Evolutionary conservation across 495 filamentous ascomycete genomes (phyloP), one percentile per base, ranked within the genome.

Genomic region (Cetradonia linearis): DNA sequence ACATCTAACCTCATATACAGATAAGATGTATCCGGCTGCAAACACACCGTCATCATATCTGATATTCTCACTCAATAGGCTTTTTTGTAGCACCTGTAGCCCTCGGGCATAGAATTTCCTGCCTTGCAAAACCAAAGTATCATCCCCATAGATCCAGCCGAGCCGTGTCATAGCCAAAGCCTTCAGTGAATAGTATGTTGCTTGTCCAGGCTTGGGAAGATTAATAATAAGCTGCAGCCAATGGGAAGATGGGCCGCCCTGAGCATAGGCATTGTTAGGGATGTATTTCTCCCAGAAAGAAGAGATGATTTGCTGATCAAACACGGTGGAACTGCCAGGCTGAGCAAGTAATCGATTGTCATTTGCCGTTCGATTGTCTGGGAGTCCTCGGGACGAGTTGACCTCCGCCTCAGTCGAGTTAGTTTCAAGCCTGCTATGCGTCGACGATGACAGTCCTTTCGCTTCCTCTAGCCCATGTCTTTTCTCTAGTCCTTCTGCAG

Each of bases 121-220:
- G 5, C 59, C 59, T 46, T 50, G 53, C 47, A 62, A 25, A n/a
- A 55, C 46, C n/a, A 62, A 25, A 4, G 47, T 34, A 2, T 55
- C 37, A 20, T 62, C 55, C 33, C 49, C 14, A 28, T 62, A 27
- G 11, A 59, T 46, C 55, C 48, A 62, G 10, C 59, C 63, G n/a
- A 65, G 25, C 33, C 59, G 46, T 6, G 55, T 65, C 59, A 62
- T 53, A 11, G 63, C 63, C 27, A 65, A 59, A 9, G 63, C 63
- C 25, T 62, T 62, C 16, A 62, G 27, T 5, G 63, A 54, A 11
- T 48, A 54, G 3, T 59, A 23, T 20, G 62, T 33, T 13, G 63
- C 55, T 3, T 38, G 20, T 8, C 38, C 34, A 8, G 13, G 31
- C 14, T 55, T 27, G 1, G 44, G 42, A 11, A 48, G 42, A 37